phyloP scores from a whole-genome alignment of 2,329 filamentous ascomycete species.

The Apiospora pterosperma region DNA sequence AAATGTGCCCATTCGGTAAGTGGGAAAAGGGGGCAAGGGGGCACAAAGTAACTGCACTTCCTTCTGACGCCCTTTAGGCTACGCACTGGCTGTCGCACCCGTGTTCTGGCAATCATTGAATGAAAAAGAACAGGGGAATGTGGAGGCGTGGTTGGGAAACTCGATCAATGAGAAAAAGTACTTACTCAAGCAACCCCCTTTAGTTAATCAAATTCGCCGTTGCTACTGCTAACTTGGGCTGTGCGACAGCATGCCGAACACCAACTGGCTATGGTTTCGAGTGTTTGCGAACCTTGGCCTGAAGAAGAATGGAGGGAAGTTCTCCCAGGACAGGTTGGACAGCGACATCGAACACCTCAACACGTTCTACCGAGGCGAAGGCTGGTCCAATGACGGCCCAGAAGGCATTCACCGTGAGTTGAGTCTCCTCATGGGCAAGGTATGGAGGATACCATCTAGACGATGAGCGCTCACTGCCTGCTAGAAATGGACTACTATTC shows the following conservation, averaged over 20 bases:
- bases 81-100: constrained; percentile 66
- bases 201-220: constrained; percentile 17
- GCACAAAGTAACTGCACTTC: no score
- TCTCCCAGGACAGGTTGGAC: constrained; percentile 66
- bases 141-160: constrained; percentile 70
- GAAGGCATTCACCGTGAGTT: constrained; percentile 65
- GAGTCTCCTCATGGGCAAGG: no score
- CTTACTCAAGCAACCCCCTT: constrained; percentile 14
- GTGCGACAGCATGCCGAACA: constrained; percentile 60
- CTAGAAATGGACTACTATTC: constrained; percentile 81
- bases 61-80: constrained; percentile 39
- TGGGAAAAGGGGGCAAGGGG: background rate
- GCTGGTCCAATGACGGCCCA: constrained; percentile 81
- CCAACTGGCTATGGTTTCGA: constrained; percentile 75
- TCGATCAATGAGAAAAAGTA: constrained; percentile 76
- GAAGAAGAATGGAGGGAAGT: constrained; percentile 69
- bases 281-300: constrained; percentile 80
- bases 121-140: constrained; percentile 58
- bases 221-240: background rate
- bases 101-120: constrained; percentile 64
- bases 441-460: background rate
- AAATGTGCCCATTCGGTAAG: constrained; percentile 71
- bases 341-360: constrained; percentile 75
- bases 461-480: background rate
- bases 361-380: constrained; percentile 77